Base-by-base conservation (phyloP, 768 basidiomycete genomes). In the Suillus sp. region DNA sequence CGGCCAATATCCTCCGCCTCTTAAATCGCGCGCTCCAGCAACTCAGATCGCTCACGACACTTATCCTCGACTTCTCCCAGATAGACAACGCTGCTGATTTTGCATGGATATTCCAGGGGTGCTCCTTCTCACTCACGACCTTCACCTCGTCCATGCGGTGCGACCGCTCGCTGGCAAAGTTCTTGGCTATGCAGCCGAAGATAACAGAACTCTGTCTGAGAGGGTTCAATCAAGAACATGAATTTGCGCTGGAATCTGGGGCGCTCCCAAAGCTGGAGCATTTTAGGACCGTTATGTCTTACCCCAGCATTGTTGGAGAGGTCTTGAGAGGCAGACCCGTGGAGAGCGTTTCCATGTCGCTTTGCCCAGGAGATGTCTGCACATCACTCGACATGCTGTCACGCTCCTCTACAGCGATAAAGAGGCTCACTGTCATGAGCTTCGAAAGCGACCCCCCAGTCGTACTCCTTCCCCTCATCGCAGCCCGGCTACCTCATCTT, bases 91-190 rank as follows among this genome's bases (percentile, higher is more conserved):
- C 77, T 72, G 60, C 68, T 66, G 4, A 73, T 35, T 77, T 83
- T 2, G 73, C 79, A 3, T 86, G 86, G 84, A 74, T 87, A 35
- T 79, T 87, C 51, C 68, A 75, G 7, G 75, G 72, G 8, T 79
- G 79, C 69, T 63, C 77, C 11, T 83, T 86, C 66, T 72, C 73
- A 6, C 78, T 90, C 35, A 66, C 70, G n/a, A 68, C 75, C 0
- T 79, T 89, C 67, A 78, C 82, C 11, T 87, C 86, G 0, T 85
- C 86, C 20, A 80, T 87, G 72, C 79, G 81, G n/a, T 86, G 81
- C 67, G 80, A 82, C 45, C 66, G 70, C 4, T 69, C 74, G 4
- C 77, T 89, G 16, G 83, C 83, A 0, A 62, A 67, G 10, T 86
- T 88, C 71, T 77, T 89, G 60, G 82, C 80, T 61, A 73, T 75